phyloP scores from a whole-genome alignment of 345 rosid genomes.

The Lumnitzera littorea region DNA sequence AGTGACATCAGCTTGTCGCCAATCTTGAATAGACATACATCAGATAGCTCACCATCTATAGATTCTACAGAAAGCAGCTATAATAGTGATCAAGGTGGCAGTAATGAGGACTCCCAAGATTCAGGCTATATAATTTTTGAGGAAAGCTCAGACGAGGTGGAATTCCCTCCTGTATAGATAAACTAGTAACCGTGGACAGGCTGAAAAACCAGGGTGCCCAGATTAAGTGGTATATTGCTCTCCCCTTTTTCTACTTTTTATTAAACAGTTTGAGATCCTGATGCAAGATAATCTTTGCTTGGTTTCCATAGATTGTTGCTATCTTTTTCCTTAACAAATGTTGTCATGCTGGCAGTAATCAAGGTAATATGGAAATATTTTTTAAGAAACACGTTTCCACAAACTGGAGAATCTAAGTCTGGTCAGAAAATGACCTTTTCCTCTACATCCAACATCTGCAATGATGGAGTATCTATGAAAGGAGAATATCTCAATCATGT shows the following conservation, averaged over 20 bases:
- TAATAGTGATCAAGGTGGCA: conserved; percentile 59
- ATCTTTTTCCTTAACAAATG: too few species aligned
- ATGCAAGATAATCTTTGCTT: too few species aligned
- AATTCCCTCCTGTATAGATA: conserved; percentile 34
- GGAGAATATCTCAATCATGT: too few species aligned
- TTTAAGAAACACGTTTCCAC: too few species aligned
- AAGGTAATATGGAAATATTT: too few species aligned
- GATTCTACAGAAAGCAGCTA: conserved; percentile 59
- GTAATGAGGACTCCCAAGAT: conserved; percentile 53
- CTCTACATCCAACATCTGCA: too few species aligned
- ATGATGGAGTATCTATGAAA: too few species aligned
- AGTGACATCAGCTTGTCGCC: conserved; percentile 39
- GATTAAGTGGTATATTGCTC: conserved; percentile 17
- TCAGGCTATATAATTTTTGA: conserved; percentile 35
- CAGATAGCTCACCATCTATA: conserved; percentile 39
- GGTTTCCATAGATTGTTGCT: too few species aligned
- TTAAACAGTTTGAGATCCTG: too few species aligned
- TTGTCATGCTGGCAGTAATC: too few species aligned
- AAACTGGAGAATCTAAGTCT: too few species aligned
- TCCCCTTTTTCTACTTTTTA: background rate
- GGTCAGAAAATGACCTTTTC: too few species aligned
- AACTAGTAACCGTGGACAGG: conserved; percentile 5
- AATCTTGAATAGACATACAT: conserved; percentile 28
- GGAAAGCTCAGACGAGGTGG: conserved; percentile 67
- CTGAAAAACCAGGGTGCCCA: conserved; percentile 2